Conservation (phyloP, 768 basidiomycete genomes). For the Vararia minispora region DNA sequence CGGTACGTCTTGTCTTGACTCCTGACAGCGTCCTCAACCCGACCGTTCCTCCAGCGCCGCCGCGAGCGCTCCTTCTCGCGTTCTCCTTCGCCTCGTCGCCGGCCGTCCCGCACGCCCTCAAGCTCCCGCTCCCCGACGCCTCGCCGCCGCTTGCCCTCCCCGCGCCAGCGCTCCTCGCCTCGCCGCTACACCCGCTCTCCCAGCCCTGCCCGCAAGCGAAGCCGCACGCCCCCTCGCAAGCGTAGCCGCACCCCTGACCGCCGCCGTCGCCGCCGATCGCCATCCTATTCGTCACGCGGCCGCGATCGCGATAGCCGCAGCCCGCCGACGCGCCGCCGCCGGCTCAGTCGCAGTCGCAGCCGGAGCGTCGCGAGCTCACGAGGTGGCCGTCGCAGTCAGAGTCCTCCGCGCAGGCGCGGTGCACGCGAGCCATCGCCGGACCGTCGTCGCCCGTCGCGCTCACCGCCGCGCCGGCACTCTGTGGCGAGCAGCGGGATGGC, state of each 20-base stretch:
- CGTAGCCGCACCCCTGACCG: constrained; percentile 15
- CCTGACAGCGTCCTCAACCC: constrained; percentile 13
- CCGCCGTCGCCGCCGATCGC: constrained; percentile 30
- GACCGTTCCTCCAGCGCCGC: constrained; percentile 34
- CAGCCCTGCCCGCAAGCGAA: too few species aligned
- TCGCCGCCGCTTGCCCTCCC: constrained; percentile 21
- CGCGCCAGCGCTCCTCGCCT: constrained; percentile 13
- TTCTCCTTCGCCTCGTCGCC: constrained; percentile 17
- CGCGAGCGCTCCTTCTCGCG: constrained; percentile 28
- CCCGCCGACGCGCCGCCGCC: constrained; percentile 30
- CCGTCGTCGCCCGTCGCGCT: too few species aligned
- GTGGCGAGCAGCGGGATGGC: constrained; percentile 23
- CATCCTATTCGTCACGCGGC: constrained; percentile 39
- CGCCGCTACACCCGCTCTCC: constrained; percentile 1
- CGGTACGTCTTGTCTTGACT: constrained; percentile 11
- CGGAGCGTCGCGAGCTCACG: constrained; percentile 23
- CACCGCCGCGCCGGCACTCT: too few species aligned
- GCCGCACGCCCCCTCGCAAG: neutral
- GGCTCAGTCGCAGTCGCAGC: constrained; percentile 24
- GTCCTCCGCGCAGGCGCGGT: constrained; percentile 19
- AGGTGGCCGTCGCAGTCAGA: constrained; percentile 34
- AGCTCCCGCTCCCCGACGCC: constrained; percentile 31
- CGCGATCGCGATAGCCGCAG: constrained; percentile 36
- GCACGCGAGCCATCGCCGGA: too few species aligned
- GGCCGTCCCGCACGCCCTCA: constrained; percentile 21